A percentile compares a stretch with the other conserved stretches of the same genome.
phyloP scores from a whole-genome alignment of 2,329 filamentous ascomycete genomes.

The Cucurbitaria berberidis region DNA sequence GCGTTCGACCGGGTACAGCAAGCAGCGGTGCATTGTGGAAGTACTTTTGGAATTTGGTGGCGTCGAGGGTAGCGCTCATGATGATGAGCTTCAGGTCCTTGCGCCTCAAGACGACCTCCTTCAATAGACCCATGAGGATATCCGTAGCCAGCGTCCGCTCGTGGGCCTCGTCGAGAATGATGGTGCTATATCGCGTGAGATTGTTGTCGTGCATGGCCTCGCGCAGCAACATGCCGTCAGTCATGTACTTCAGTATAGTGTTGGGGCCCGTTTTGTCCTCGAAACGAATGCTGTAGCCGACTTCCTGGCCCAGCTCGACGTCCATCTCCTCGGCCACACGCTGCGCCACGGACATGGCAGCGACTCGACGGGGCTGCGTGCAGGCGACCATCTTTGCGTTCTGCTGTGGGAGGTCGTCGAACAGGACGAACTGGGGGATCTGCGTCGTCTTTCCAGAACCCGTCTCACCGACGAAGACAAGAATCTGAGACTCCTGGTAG shows the following conservation, averaged over 20 bases:
- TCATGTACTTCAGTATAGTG: constrained; percentile 99
- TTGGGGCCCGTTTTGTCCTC: constrained; percentile 88
- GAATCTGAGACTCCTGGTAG: constrained; percentile 92
- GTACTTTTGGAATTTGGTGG: constrained; percentile 96
- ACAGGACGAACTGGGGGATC: constrained; percentile 97
- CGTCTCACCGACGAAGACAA: constrained; percentile 98
- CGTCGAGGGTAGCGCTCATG: constrained; percentile 94
- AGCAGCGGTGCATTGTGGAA: constrained; percentile 94
- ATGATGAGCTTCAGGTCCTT: constrained; percentile 94
- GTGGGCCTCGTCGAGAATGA: constrained; percentile 98
- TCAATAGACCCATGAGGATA: constrained; percentile 90
- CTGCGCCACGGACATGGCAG: constrained; percentile 96
- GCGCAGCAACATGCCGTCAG: constrained; percentile 95
- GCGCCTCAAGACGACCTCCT: constrained; percentile 86
- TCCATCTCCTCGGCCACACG: constrained; percentile 96
- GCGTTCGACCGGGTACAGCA: constrained; percentile 91
- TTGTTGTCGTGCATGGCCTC: constrained; percentile 94
- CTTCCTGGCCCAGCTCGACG: constrained; percentile 86
- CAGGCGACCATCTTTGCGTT: constrained; percentile 91
- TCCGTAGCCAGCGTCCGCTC: constrained; percentile 96
- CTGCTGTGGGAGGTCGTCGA: constrained; percentile 89
- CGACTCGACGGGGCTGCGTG: constrained; percentile 95
- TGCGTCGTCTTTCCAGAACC: constrained; percentile 99
- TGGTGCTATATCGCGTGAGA: constrained; percentile 87
- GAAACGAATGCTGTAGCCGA: constrained; percentile 97